Percentiles rank a stretch among this genome's conserved stretches.
phyloP scores from a whole-genome alignment of 192 early-diverging fungal genomes.

The Podila clonocystis region DNA sequence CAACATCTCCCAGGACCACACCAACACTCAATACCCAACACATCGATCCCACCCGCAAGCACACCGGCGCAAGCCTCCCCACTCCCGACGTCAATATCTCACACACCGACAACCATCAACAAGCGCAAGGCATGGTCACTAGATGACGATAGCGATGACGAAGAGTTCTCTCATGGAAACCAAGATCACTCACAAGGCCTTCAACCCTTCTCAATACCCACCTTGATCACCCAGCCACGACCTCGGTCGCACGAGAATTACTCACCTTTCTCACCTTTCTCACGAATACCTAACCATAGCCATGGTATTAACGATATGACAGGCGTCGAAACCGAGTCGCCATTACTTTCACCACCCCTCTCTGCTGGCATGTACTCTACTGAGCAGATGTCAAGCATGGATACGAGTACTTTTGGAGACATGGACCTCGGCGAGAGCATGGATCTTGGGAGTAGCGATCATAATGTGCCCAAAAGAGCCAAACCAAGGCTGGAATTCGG shows the following conservation, averaged over 20 bases:
- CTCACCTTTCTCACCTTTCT: not conserved
- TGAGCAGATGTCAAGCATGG: not conserved
- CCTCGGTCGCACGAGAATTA: not conserved
- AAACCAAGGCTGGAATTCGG: conserved; percentile 6
- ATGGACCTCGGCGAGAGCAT: not conserved
- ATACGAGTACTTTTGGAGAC: not conserved
- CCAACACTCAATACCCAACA: not conserved
- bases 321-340: not conserved
- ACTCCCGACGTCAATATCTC: not conserved
- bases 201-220: not conserved
- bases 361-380: not conserved
- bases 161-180: not conserved
- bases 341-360: not conserved
- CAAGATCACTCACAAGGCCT: not conserved
- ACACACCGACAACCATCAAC: not conserved
- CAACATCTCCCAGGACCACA: not conserved
- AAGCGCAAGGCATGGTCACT: not conserved
- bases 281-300: not conserved
- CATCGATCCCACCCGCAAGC: not conserved
- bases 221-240: not conserved
- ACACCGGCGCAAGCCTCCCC: not conserved
- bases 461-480: not conserved
- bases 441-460: not conserved
- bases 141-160: not conserved
- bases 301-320: not conserved